A percentile compares a stretch with the other conserved stretches of the same genome.
phyloP scores from a whole-genome alignment of 73 alveolate genomes.

The Uronychia binucleata region DNA sequence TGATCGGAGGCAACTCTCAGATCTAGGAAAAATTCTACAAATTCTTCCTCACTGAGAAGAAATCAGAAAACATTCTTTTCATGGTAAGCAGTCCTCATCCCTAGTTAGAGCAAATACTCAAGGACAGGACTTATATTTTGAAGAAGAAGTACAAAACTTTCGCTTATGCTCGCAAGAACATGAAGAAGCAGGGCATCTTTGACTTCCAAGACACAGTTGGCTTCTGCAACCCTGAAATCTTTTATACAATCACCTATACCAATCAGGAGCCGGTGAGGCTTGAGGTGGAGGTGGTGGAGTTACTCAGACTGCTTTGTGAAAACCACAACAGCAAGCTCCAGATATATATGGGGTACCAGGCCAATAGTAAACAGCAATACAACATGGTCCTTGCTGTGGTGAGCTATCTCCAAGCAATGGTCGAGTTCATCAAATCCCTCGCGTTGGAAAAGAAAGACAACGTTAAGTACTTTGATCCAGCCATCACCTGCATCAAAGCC shows the following conservation, averaged over 20 bases:
- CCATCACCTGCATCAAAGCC: conserved; percentile 1
- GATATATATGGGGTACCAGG: neutral
- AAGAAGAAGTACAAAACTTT: neutral
- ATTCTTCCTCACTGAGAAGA: neutral
- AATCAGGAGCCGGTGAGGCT: neutral
- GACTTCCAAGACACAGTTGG: neutral
- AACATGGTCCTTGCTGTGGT: neutral
- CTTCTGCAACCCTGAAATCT: neutral
- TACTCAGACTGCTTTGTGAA: conserved; percentile 5
- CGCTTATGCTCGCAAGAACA: neutral
- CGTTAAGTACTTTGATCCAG: conserved; percentile 6
- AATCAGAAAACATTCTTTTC: neutral
- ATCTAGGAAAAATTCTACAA: neutral
- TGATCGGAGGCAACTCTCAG: neutral
- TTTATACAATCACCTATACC: neutral
- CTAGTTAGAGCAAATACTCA: neutral
- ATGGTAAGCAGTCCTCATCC: neutral
- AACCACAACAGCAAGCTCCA: conserved; percentile 11
- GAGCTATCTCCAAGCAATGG: neutral
- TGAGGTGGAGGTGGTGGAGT: conserved; percentile 12
- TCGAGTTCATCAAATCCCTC: neutral
- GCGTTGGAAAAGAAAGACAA: neutral
- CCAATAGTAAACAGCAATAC: neutral
- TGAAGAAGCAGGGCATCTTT: neutral
- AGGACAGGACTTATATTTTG: neutral